Conservation (phyloP, 805 yeast species). For the Kazachstania taianensis region DNA sequence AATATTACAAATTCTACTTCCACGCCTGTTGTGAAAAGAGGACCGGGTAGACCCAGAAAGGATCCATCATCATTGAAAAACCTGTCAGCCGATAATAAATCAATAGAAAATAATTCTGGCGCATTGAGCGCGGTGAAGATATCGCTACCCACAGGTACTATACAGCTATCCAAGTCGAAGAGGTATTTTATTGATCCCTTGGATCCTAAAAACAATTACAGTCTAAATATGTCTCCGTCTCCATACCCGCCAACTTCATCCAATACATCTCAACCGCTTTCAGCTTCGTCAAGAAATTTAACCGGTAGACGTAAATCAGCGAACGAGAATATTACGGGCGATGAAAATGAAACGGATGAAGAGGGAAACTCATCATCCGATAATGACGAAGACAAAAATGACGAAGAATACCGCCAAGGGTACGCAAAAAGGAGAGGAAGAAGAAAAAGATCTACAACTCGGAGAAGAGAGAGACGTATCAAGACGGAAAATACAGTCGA, state of each 20-base stretch:
- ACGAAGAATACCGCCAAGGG: conserved; percentile 1
- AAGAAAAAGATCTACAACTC: not conserved
- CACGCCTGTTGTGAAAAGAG: conserved; percentile 12
- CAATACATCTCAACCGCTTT: not conserved
- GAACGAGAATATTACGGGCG: no score
- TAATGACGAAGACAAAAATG: not conserved
- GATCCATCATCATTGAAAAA: conserved; percentile 7
- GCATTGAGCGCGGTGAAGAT: conserved; percentile 10
- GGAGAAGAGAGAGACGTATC: not conserved
- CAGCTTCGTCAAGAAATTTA: not conserved
- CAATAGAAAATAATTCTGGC: conserved; percentile 3
- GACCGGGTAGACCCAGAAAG: conserved; percentile 29
- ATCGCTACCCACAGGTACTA: conserved; percentile 22
- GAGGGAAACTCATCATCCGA: not conserved
- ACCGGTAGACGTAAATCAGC: no score
- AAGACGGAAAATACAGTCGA: not conserved
- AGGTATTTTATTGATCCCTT: conserved; percentile 26
- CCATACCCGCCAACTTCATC: not conserved
- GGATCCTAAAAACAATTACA: not conserved
- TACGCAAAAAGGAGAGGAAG: not conserved
- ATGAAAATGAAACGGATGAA: conserved; percentile 1
- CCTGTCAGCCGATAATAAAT: not conserved
- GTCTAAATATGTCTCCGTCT: conserved; percentile 1
- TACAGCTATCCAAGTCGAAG: conserved; percentile 24
- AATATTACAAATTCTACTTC: not conserved